Evolutionary conservation across 768 basidiomycete genomes (phyloP).

Genomic region (Steccherinum ochraceum): DNA sequence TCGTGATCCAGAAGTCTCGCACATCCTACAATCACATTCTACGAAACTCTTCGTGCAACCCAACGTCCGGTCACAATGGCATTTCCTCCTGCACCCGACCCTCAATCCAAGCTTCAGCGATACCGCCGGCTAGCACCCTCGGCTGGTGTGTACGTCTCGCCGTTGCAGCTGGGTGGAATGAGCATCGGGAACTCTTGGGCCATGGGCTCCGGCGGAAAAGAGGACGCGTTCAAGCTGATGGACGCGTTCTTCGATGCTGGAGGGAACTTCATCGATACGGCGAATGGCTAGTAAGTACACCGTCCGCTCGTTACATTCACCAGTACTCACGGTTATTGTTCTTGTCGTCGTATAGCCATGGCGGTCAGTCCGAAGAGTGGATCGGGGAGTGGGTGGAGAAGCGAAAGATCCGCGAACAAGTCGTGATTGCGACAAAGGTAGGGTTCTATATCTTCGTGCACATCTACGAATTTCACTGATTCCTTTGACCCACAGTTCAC

Average conservation of each 20-base stretch:
- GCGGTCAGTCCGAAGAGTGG: constrained; percentile 23
- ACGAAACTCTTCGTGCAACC: too few relatives aligned
- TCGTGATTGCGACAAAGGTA: constrained; percentile 26
- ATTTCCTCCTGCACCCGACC: constrained; percentile 8
- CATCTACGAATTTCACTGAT: not conserved
- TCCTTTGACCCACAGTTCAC: too few relatives aligned
- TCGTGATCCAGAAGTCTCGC: too few relatives aligned
- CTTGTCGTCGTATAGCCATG: constrained; percentile 7
- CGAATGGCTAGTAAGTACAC: constrained; percentile 29
- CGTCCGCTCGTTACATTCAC: too few relatives aligned
- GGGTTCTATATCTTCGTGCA: too few relatives aligned
- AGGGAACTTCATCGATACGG: constrained; percentile 43
- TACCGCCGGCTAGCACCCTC: constrained; percentile 30
- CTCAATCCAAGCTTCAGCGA: constrained; percentile 13
- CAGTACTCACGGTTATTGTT: too few relatives aligned
- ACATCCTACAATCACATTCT: too few relatives aligned
- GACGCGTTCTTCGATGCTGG: constrained; percentile 38
- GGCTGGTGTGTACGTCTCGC: constrained; percentile 39
- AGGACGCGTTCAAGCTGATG: constrained; percentile 33
- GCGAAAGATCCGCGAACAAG: constrained; percentile 27
- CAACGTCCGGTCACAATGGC: too few relatives aligned
- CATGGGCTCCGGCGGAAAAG: constrained; percentile 33
- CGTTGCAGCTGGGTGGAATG: constrained; percentile 38
- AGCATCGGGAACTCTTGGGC: constrained; percentile 37
- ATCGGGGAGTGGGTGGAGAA: constrained; percentile 34